These are phyloP conservation scores for Antrodiella citrinella DNA, from an alignment of 768 basidiomycete species.

Conservation along the genomic window DNA sequence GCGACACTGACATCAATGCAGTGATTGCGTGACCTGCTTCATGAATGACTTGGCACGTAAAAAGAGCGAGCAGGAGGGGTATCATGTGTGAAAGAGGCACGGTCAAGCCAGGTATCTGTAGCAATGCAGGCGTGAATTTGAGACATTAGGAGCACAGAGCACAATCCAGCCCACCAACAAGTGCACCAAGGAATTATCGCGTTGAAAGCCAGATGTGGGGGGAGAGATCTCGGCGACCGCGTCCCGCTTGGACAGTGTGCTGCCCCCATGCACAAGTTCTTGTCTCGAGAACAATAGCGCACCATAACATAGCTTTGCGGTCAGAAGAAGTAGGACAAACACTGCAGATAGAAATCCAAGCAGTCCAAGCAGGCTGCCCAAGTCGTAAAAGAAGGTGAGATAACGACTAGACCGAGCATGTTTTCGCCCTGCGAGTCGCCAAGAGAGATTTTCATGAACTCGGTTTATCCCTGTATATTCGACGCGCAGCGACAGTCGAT, in stretches of 20 bases:
- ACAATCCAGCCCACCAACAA: constrained; percentile 10
- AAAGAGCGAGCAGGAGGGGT: constrained; percentile 51
- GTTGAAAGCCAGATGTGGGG: too few species aligned
- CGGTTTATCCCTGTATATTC: constrained; percentile 45
- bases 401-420: constrained; percentile 13
- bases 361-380: constrained; percentile 37
- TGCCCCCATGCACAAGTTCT: too few species aligned
- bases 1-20: constrained; percentile 69
- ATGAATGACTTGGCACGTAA: constrained; percentile 63
- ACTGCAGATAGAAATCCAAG: constrained; percentile 42
- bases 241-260: too few species aligned
- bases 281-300: too few species aligned
- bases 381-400: constrained; percentile 37
- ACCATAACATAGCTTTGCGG: too few species aligned
- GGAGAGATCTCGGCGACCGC: too few species aligned
- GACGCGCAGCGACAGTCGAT: constrained; percentile 25
- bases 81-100: constrained; percentile 69
- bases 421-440: constrained; percentile 24
- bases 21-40: constrained; percentile 75
- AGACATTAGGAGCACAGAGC: background rate
- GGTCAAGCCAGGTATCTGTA: constrained; percentile 76
- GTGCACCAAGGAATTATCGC: background rate
- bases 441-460: constrained; percentile 36
- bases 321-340: constrained; percentile 28
- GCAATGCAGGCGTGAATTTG: constrained; percentile 3